Evolutionary conservation across 768 basidiomycete genomes (phyloP).

Genomic region (Leccinellum luteum): DNA sequence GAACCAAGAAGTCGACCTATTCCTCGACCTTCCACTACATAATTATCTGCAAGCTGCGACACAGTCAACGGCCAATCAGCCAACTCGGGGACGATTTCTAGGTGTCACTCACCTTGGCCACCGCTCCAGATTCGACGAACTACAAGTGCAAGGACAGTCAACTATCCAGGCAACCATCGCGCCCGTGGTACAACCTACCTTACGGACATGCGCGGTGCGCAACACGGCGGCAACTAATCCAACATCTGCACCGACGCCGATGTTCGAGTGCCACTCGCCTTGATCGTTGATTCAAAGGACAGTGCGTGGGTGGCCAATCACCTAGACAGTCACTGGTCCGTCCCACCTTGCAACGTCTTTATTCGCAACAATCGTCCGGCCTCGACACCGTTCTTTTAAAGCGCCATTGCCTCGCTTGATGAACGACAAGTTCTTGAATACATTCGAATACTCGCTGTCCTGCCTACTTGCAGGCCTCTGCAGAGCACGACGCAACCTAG

Average conservation of each 20-base stretch:
- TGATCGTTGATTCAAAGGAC: background rate
- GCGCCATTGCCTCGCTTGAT: background rate
- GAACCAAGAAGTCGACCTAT: background rate
- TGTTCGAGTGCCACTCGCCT: background rate
- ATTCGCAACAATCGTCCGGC: background rate
- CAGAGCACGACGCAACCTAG: background rate
- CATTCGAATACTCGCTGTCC: background rate
- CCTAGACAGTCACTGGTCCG: background rate
- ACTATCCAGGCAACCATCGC: too few species aligned
- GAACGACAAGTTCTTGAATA: background rate
- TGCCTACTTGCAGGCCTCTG: background rate
- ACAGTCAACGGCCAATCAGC: background rate
- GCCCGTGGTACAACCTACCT: background rate
- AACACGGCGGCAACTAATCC: background rate
- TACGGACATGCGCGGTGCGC: background rate
- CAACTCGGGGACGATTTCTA: background rate
- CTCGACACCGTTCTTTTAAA: background rate
- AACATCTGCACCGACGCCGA: too few species aligned
- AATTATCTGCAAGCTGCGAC: background rate
- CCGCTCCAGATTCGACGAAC: background rate
- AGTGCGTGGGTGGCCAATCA: background rate
- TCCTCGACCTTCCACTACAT: background rate
- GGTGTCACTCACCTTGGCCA: background rate
- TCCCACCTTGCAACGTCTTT: background rate
- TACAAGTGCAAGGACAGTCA: background rate